A percentile compares a stretch with the other conserved stretches of the same genome.
Evolutionary conservation across 75 land plant species (phyloP).

Genomic region (Azolla pinnata): DNA sequence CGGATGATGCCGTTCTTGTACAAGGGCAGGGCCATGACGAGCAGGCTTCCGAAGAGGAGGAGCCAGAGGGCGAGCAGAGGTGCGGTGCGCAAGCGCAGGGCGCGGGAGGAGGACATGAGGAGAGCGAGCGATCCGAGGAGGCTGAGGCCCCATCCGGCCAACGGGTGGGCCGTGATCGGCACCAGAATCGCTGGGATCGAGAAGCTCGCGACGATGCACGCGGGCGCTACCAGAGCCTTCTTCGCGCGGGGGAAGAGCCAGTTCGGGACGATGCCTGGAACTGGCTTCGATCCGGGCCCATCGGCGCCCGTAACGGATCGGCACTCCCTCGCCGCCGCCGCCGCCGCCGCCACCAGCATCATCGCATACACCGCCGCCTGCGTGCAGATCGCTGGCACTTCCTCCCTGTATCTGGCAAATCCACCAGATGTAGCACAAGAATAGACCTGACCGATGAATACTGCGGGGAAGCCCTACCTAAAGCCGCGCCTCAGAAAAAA

Average conservation of each 20-base stretch:
- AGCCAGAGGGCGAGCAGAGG: conserved; percentile 28
- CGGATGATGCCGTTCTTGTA: conserved; percentile 25
- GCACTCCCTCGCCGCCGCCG: no score
- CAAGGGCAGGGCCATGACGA: conserved; percentile 27
- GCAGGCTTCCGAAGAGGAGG: conserved; percentile 12
- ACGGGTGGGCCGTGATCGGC: conserved; percentile 29
- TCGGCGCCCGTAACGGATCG: no score
- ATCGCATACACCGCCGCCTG: no score
- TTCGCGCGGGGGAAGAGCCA: no score
- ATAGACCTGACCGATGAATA: no score
- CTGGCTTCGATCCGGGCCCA: conserved; percentile 3
- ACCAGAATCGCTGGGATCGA: conserved; percentile 17
- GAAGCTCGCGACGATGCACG: conserved; percentile 20
- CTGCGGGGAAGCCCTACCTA: no score
- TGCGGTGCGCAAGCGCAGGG: conserved; percentile 19
- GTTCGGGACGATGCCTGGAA: no score
- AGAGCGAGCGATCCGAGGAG: conserved; percentile 25
- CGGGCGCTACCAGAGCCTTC: conserved; percentile 3
- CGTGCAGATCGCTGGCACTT: no score
- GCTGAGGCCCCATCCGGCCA: conserved; percentile 27
- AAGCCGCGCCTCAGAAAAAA: no score
- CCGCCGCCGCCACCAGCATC: no score
- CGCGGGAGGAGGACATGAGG: conserved; percentile 13
- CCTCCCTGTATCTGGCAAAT: conserved; percentile 7
- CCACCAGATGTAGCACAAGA: neutral